Evolutionary conservation across 768 basidiomycete genomes (phyloP).

Genomic region (Stropharia rugosoannulata): DNA sequence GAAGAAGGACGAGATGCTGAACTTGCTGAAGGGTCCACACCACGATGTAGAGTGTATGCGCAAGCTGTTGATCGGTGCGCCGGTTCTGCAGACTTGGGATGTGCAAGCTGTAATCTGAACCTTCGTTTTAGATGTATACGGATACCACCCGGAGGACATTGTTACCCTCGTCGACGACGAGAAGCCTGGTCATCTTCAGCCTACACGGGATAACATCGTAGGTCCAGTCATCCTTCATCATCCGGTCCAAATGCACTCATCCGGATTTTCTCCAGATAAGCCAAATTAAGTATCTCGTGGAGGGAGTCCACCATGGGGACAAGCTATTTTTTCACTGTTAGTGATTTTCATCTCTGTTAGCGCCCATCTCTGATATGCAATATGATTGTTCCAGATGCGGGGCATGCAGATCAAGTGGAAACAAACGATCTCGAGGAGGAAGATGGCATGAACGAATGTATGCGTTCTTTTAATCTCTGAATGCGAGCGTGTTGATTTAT

Average conservation of each 20-base stretch:
- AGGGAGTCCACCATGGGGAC: not conserved
- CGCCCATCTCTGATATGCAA: not conserved
- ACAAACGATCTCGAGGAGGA: not conserved
- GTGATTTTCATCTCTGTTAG: not conserved
- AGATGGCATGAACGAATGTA: conserved; percentile 3
- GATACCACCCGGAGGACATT: conserved; percentile 3
- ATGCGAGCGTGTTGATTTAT: not conserved
- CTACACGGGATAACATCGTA: not conserved
- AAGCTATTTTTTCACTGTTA: conserved; percentile 6
- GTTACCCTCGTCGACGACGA: conserved; percentile 1
- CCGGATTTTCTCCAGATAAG: not conserved
- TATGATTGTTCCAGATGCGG: not conserved
- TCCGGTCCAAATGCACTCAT: not conserved
- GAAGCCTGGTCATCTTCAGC: not conserved
- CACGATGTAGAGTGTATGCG: conserved; percentile 4
- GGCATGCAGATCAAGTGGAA: conserved; percentile 1
- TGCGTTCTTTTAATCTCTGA: not conserved
- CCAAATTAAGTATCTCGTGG: not conserved
- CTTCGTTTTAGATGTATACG: not conserved
- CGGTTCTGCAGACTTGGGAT: not conserved
- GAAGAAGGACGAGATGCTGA: not conserved
- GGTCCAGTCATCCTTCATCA: not conserved
- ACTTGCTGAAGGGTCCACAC: conserved; percentile 2
- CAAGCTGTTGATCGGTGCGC: conserved; percentile 1
- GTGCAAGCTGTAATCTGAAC: not conserved